Conservation (phyloP, 441 rosid genomes). For the Arabidopsis lyrata region DNA sequence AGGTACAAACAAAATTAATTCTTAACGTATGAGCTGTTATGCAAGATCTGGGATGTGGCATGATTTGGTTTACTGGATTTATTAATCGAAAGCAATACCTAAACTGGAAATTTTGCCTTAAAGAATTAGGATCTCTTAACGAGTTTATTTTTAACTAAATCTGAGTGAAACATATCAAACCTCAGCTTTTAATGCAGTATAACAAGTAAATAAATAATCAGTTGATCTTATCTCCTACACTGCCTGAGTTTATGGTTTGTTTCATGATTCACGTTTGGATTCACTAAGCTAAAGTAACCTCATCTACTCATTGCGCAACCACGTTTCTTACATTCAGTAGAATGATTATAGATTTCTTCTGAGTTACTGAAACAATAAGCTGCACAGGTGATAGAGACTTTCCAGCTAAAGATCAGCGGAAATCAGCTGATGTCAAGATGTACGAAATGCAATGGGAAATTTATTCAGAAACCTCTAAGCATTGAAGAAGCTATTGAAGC, state of each 20-base stretch:
- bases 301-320: slow-evolving; percentile 1
- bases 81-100: not conserved
- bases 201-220: no score
- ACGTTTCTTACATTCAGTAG: not conserved
- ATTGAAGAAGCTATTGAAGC: slow-evolving; percentile 93
- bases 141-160: not conserved
- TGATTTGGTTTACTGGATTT: slow-evolving; percentile 8
- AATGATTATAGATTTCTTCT: not conserved
- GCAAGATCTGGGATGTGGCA: not conserved
- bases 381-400: slow-evolving; percentile 75
- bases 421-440: slow-evolving; percentile 91
- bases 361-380: slow-evolving; percentile 30
- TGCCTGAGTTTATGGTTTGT: no score
- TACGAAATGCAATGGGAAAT: slow-evolving; percentile 92
- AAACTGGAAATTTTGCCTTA: not conserved
- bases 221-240: no score
- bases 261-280: no score
- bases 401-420: slow-evolving; percentile 71
- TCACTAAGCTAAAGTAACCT: not conserved
- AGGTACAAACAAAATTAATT: slow-evolving; percentile 54
- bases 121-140: not conserved
- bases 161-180: not conserved
- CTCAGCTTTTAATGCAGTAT: no score
- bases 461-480: slow-evolving; percentile 78
- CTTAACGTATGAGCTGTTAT: not conserved